A percentile compares a stretch with the other conserved stretches of the same genome.
phyloP scores from a whole-genome alignment of 495 filamentous ascomycete species.

The Friedmanniomyces simplex region DNA sequence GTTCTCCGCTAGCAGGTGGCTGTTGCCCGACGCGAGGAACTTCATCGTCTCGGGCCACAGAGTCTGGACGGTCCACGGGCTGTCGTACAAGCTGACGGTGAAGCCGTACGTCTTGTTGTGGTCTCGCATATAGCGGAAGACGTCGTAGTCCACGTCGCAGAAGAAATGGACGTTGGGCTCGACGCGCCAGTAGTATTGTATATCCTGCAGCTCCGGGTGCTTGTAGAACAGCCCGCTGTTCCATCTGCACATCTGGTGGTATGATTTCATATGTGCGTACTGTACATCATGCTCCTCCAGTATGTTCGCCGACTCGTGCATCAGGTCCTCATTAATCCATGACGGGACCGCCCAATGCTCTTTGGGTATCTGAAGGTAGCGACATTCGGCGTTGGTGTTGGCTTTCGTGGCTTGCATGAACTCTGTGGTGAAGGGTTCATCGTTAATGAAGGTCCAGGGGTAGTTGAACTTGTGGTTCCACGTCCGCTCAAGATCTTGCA shows the following conservation, averaged over 20 bases:
- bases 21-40: constrained; percentile 69
- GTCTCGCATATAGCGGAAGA: constrained; percentile 97
- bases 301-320: constrained; percentile 70
- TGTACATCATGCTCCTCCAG: constrained; percentile 78
- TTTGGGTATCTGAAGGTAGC: constrained; percentile 81
- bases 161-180: constrained; percentile 99
- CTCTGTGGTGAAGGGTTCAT: constrained; percentile 79
- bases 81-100: constrained; percentile 95
- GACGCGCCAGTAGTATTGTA: constrained; percentile 96
- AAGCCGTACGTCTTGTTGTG: constrained; percentile 98
- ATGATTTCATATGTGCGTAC: constrained; percentile 77
- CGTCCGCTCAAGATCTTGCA: constrained; percentile 83
- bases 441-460: constrained; percentile 99
- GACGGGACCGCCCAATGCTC: constrained; percentile 88
- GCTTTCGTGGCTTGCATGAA: constrained; percentile 74
- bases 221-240: constrained; percentile 97
- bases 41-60: constrained; percentile 93
- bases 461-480: constrained; percentile 99
- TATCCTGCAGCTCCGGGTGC: constrained; percentile 73
- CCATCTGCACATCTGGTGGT: constrained; percentile 99
- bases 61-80: constrained; percentile 67
- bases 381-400: constrained; percentile 71
- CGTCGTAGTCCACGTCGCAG: constrained; percentile 97
- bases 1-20: constrained; percentile 68
- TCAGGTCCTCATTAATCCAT: constrained; percentile 86